A percentile compares a stretch with the other conserved stretches of the same genome.
These are phyloP conservation scores for Fusarium liriodendri DNA, from an alignment of 2,329 filamentous ascomycete genomes.

Conservation along the genomic window DNA sequence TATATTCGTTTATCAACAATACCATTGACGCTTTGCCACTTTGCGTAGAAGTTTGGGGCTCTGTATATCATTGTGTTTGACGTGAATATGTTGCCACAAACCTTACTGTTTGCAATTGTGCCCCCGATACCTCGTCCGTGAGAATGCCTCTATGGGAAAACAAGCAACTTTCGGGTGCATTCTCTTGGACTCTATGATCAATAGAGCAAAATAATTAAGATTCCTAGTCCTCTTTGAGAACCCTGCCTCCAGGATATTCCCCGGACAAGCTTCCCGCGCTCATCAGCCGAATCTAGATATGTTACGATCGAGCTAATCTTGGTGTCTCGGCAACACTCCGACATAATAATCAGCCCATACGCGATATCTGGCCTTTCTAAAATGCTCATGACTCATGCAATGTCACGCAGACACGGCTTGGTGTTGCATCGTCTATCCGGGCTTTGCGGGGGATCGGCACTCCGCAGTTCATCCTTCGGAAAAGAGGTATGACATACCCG, in stretches of 20 bases:
- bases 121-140: not conserved
- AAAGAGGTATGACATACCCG: slow-evolving; percentile 1
- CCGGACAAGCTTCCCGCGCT: not conserved
- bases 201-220: not conserved
- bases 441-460: slow-evolving; percentile 24
- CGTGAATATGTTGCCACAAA: not conserved
- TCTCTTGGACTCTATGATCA: not conserved
- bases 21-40: not conserved
- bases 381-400: not conserved
- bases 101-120: not conserved
- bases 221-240: not conserved
- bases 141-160: not conserved
- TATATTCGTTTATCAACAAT: not conserved
- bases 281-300: not conserved
- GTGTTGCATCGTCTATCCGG: not conserved
- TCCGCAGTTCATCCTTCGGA: slow-evolving; percentile 5
- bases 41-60: not conserved
- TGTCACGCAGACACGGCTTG: not conserved
- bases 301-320: not conserved
- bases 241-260: not conserved
- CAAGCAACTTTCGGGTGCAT: not conserved
- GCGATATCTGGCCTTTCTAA: not conserved
- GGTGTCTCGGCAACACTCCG: not conserved
- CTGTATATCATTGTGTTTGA: not conserved
- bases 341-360: not conserved